These are phyloP conservation scores for Daedalea quercina DNA, from an alignment of 768 basidiomycete genomes.

Conservation along the genomic window DNA sequence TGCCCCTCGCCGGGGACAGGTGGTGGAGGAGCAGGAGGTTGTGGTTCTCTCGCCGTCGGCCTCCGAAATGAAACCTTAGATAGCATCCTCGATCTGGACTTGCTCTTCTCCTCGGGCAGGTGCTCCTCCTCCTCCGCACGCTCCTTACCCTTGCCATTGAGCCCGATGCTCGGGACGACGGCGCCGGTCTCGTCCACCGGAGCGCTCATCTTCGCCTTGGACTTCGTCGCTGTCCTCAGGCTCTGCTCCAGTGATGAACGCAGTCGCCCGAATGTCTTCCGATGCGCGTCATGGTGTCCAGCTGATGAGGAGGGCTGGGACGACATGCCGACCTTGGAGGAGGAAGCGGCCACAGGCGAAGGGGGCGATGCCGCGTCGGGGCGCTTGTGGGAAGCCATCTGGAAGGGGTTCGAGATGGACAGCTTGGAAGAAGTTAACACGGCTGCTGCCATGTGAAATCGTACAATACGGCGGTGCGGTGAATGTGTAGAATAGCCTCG, in stretches of 20 bases:
- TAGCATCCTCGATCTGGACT: constrained; percentile 40
- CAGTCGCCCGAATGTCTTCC: constrained; percentile 56
- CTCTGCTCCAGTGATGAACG: constrained; percentile 64
- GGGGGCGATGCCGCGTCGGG: constrained; percentile 21
- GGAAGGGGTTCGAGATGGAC: constrained; percentile 37
- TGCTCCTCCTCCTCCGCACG: constrained; percentile 28
- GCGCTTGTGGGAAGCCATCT: constrained; percentile 32
- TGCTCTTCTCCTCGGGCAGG: constrained; percentile 31
- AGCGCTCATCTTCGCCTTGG: constrained; percentile 22
- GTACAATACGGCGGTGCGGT: constrained; percentile 3
- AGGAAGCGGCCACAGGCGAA: constrained; percentile 28
- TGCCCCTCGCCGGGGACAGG: constrained; percentile 21
- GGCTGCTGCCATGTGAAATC: constrained; percentile 37
- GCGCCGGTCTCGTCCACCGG: constrained; percentile 37
- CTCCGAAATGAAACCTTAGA: constrained; percentile 47
- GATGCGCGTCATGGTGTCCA: constrained; percentile 29
- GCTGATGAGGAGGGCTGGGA: constrained; percentile 23
- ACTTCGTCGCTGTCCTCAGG: constrained; percentile 55
- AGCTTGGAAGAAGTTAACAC: constrained; percentile 32
- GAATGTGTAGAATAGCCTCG: constrained; percentile 10
- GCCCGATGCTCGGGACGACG: constrained; percentile 23
- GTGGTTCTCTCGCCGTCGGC: constrained; percentile 25
- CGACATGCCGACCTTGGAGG: constrained; percentile 24
- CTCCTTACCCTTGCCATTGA: constrained; percentile 35
- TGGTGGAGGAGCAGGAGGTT: constrained; percentile 32